phyloP scores from a whole-genome alignment of 305 asterid species.

The Caryopteris hybrid region DNA sequence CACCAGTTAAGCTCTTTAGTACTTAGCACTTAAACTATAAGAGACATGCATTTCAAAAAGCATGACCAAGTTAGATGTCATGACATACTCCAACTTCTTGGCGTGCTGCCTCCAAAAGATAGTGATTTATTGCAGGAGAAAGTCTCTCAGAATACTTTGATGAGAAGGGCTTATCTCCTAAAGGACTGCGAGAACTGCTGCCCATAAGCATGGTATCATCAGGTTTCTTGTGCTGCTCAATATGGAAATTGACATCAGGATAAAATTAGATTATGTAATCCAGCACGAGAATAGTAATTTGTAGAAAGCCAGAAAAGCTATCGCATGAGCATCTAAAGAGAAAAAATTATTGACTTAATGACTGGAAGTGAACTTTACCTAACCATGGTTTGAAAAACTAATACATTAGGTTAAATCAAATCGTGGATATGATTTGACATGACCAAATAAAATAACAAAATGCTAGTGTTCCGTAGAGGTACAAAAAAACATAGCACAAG shows the following conservation, averaged over 20 bases:
- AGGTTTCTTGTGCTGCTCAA: conserved; percentile 83
- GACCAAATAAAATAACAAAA: neutral
- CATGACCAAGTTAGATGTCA: conserved; percentile 18
- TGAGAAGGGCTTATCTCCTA: conserved; percentile 75
- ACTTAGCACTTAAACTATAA: conserved; percentile 19
- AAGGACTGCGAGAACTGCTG: conserved; percentile 82
- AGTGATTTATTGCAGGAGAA: conserved; percentile 95
- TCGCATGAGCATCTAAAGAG: neutral
- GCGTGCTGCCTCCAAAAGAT: conserved; percentile 92
- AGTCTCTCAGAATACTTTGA: conserved; percentile 94
- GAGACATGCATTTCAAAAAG: conserved; percentile 13
- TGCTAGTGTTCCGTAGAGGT: neutral
- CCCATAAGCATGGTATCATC: conserved; percentile 88
- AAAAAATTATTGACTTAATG: conserved; percentile 13
- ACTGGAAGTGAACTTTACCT: conserved; percentile 5
- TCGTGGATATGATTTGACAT: neutral
- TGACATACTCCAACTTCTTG: conserved; percentile 93
- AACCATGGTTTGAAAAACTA: neutral
- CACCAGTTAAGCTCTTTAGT: conserved; percentile 30
- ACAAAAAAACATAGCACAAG: conserved; percentile 1
- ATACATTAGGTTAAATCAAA: neutral
- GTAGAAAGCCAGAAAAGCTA: neutral
- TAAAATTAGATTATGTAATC: conserved; percentile 8
- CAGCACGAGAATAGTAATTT: conserved; percentile 7
- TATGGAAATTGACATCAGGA: conserved; percentile 16